Evolutionary conservation across 345 rosid species (phyloP), one percentile per base, ranked within the genome.

Genomic region (Sapria himalayana): DNA sequence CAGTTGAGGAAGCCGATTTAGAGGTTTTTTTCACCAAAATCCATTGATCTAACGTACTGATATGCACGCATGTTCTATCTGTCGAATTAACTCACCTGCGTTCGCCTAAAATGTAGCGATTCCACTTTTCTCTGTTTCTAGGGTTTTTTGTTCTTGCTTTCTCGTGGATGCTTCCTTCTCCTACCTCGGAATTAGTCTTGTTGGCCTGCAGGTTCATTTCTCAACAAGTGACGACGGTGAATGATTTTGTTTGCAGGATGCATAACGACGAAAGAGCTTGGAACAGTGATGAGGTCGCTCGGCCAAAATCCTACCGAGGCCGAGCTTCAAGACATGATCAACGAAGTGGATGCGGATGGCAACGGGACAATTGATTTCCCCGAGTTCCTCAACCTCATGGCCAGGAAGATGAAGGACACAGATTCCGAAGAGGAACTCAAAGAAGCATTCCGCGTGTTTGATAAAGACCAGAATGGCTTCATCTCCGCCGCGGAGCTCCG

Each of bases 381-480:
- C 0, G 75, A 69, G 63, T 69, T 69, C 44, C 58, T 69, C 20
- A 69, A 69, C 66, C 52, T 69, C 43, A 69, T 69, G 75, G 75
- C 75, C 2, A 52, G 72, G 58, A 69, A 69, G 48, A 69, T 69
- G 75, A 69, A 69, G 42, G 75, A 69, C 50, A 69, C 75, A 9
- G 75, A 69, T 37, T 69, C 75, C 0, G 75, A 65, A 61, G 75
- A 69, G 46, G 75, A 69, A 69, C 69, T 69, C 2, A 69, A 69
- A 49, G 75, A 69, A 55, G 75, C 72, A 19, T 69, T 69, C 21
- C 52, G 75, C 52, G 72, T 65, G 3, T 69, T 62, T 8, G 75
- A 69, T 21, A 65, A 65, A 56, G 75, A 69, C 33, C 75, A 69
- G 63, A 69, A 69, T 20, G 75, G 59, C 9, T 55, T 55, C 37